Evolutionary conservation across 495 filamentous ascomycete species (phyloP).

Genomic region (Rhypophila decipiens): DNA sequence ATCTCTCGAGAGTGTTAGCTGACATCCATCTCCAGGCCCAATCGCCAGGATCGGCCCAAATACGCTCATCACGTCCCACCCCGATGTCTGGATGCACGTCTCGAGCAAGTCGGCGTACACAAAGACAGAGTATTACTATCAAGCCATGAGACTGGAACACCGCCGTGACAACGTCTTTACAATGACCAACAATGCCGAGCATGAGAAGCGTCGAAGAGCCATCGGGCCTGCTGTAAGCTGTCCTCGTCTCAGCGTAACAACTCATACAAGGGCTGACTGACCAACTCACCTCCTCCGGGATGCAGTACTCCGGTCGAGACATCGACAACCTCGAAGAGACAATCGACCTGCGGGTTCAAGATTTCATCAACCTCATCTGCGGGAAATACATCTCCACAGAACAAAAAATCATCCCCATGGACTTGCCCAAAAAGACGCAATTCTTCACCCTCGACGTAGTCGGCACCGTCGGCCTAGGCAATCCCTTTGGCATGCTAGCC

Average conservation of each 20-base stretch:
- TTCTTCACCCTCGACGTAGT: conserved; percentile 40
- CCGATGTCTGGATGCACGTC: conserved; percentile 6
- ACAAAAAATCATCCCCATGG: conserved; percentile 27
- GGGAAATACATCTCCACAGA: conserved; percentile 36
- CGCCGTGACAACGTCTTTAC: conserved; percentile 29
- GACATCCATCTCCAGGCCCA: conserved; percentile 21
- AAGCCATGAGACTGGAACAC: conserved; percentile 22
- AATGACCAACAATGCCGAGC: conserved; percentile 21
- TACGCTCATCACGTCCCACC: conserved; percentile 14
- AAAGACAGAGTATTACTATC: conserved; percentile 23
- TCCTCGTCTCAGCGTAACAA: background rate
- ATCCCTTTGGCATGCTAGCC: conserved; percentile 28
- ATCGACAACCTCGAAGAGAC: conserved; percentile 27
- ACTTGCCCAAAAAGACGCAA: conserved; percentile 35
- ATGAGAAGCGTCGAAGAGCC: conserved; percentile 27
- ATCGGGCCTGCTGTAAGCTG: conserved; percentile 29
- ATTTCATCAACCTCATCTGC: conserved; percentile 36
- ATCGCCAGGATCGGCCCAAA: conserved; percentile 22
- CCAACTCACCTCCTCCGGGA: background rate
- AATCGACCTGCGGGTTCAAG: conserved; percentile 12
- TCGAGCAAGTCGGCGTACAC: conserved; percentile 19
- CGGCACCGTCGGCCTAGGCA: conserved; percentile 28
- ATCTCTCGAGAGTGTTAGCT: conserved; percentile 34
- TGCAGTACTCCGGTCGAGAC: conserved; percentile 39
- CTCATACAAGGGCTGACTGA: background rate